These are phyloP conservation scores for Xylaria sp. DNA, from an alignment of 2,329 filamentous ascomycete species.

Conservation along the genomic window DNA sequence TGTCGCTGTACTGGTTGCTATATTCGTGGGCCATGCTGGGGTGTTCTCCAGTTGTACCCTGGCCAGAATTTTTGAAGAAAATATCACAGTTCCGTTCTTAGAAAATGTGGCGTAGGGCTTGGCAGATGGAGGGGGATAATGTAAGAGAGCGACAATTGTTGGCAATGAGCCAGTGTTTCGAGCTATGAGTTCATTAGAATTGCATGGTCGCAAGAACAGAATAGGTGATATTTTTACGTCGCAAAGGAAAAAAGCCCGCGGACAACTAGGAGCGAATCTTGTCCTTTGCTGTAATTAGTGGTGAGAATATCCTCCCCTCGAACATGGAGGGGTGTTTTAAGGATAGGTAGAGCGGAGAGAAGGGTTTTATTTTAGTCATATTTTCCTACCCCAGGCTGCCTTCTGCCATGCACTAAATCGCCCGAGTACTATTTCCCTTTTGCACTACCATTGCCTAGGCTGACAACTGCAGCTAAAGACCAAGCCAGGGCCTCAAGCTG, in stretches of 20 bases:
- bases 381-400: not conserved
- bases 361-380: slow-evolving; percentile 28
- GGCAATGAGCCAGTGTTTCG: not conserved
- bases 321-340: slow-evolving; percentile 17
- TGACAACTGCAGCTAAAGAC: not conserved
- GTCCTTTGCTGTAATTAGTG: slow-evolving; percentile 5
- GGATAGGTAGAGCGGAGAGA: not conserved
- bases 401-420: not conserved
- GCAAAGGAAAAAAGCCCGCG: not conserved
- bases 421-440: not conserved
- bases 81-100: slow-evolving; percentile 3
- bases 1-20: slow-evolving; percentile 38
- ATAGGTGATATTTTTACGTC: not conserved
- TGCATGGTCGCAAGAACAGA: slow-evolving; percentile 10
- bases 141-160: not conserved
- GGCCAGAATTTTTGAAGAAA: not conserved
- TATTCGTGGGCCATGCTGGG: slow-evolving; percentile 42
- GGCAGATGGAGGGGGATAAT: slow-evolving; percentile 2
- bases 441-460: not conserved
- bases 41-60: not conserved
- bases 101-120: slow-evolving; percentile 18
- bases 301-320: slow-evolving; percentile 3
- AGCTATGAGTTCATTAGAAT: slow-evolving; percentile 4
- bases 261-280: not conserved
- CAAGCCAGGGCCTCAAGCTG: slow-evolving; percentile 1